A percentile compares a stretch with the other conserved stretches of the same genome.
Evolutionary conservation across 441 rosid genomes (phyloP).

Genomic region (Adansonia madagascariensis): DNA sequence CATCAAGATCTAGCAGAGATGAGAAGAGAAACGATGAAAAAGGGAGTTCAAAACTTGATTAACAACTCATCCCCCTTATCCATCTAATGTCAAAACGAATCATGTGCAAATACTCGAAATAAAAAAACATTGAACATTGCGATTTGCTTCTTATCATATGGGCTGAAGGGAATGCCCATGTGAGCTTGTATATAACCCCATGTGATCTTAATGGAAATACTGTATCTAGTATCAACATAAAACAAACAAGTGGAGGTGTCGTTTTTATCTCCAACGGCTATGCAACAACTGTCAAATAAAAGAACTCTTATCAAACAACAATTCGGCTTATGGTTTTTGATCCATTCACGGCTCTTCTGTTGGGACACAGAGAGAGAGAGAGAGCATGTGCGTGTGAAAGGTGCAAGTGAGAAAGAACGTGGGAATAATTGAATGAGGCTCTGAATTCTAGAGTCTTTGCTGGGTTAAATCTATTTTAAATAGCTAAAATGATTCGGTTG

Average conservation of each 20-base stretch:
- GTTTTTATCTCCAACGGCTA: conserved; percentile 22
- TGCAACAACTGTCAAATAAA: conserved; percentile 24
- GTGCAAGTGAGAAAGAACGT: conserved; percentile 41
- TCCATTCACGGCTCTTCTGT: conserved; percentile 44
- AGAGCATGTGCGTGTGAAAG: conserved; percentile 47
- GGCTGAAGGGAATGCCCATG: conserved; percentile 29
- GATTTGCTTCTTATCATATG: conserved; percentile 19
- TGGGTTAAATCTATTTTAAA: conserved; percentile 19
- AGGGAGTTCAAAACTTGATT: neutral
- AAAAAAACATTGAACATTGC: neutral
- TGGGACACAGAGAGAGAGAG: conserved; percentile 26
- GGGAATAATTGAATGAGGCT: conserved; percentile 53
- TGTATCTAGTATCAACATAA: neutral
- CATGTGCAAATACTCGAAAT: conserved; percentile 29
- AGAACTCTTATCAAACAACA: conserved; percentile 26
- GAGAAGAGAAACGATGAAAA: neutral
- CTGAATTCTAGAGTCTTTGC: conserved; percentile 15
- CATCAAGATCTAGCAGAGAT: neutral
- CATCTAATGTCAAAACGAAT: conserved; percentile 25
- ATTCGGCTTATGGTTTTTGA: conserved; percentile 32
- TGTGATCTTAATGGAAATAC: conserved; percentile 14
- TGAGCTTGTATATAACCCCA: conserved; percentile 18
- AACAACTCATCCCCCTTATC: neutral
- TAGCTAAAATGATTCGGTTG: neutral
- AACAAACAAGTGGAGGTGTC: conserved; percentile 13